phyloP scores from a whole-genome alignment of 1,284 basidiomycete genomes.

The Melanopsichium pennsylvanicum region DNA sequence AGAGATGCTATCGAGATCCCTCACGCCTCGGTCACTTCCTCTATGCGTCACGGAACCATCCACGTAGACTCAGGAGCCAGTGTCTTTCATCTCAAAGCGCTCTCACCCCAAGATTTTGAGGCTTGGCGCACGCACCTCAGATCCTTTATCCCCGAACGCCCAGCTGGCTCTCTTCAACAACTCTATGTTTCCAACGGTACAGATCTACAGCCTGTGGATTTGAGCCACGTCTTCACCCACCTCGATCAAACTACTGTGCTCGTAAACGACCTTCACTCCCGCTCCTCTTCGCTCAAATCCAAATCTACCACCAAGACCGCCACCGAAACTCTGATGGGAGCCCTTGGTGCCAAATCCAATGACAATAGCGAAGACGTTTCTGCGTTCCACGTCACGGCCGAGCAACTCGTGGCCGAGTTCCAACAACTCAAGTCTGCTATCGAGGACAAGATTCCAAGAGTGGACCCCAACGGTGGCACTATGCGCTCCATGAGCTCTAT shows the following conservation, averaged over 20 bases:
- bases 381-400: constrained; percentile 40
- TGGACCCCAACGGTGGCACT: constrained; percentile 31
- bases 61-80: constrained; percentile 63
- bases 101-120: constrained; percentile 59
- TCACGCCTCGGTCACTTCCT: constrained; percentile 61
- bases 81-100: constrained; percentile 64
- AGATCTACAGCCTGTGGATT: constrained; percentile 51
- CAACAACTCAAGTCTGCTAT: constrained; percentile 49
- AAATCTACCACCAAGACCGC: constrained; percentile 10
- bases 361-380: constrained; percentile 22
- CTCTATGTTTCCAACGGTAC: constrained; percentile 49
- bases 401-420: constrained; percentile 50
- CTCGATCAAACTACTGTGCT: constrained; percentile 49
- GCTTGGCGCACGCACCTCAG: constrained; percentile 56
- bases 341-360: constrained; percentile 22
- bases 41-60: constrained; percentile 61
- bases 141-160: constrained; percentile 57
- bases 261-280: constrained; percentile 30
- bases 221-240: constrained; percentile 45
- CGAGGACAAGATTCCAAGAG: constrained; percentile 47
- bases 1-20: constrained; percentile 63
- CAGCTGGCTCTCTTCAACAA: constrained; percentile 28
- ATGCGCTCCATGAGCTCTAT: constrained; percentile 46
- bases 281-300: constrained; percentile 14
- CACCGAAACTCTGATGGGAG: constrained; percentile 34